Base-by-base conservation (phyloP, 305 asterid species). In the Fraxinus xanthoxyloides region DNA sequence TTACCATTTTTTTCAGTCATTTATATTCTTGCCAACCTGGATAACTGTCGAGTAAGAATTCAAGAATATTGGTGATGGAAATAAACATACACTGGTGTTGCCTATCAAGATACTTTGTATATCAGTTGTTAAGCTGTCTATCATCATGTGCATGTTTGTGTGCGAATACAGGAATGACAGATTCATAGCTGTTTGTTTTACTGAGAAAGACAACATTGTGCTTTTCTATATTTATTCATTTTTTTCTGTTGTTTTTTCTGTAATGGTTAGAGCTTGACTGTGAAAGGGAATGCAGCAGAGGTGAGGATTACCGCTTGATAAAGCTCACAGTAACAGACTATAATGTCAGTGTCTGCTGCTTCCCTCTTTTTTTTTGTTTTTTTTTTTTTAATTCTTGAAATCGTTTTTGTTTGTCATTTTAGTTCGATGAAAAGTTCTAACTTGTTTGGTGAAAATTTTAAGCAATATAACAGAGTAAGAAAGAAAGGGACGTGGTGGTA, bases 201-300 rank as follows among this genome's bases (percentile, higher is more conserved):
- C 74, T 7, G 5, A 4, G 26, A 13, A 21, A 8, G 32, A 8
- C 32, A 24, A 24, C 32, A 63, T 63, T 23, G 31, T 24, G 8
- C 72, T 12, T 48, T 48, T 19, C 35, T 35, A 10, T 13, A 46
- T 86, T 85, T 59, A 51, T 74, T 82, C 75, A 21, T 80, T 72
- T 15, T 17, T 74, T 34, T n/a, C 28, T 83, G 30, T 48, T 13
- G 43, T 13, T 34, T 24, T 63, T 23, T 24, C 72, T 81, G 78
- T 35, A 15, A 0, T 72, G 85, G 80, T n/a, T 17, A 94, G 98
- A 97, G 89, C 85, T 97, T 82, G 92, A 90, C 24, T 97, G 99
- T 82, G 99, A 93, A 83, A 91, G 99, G 73, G 99, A 97, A 86
- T 97, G 99, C 93, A 97, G 98, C 88, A 86, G 91, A 74, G 99